phyloP scores from a whole-genome alignment of 1,139 yeast genomes.

The Suhomyces anneliseae region DNA sequence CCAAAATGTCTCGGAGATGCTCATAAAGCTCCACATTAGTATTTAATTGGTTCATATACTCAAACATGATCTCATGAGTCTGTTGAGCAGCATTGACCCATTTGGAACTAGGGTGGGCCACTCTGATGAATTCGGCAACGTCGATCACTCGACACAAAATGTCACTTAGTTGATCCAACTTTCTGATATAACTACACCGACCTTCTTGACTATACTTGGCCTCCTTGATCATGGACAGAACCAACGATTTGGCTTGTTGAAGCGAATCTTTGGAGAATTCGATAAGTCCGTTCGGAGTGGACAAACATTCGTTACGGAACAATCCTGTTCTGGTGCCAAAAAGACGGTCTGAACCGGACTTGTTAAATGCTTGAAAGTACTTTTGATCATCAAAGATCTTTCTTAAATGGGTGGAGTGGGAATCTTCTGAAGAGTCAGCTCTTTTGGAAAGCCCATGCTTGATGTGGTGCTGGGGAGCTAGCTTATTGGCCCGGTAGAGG shows the following conservation, averaged over 20 bases:
- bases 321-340: conserved; percentile 52
- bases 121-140: conserved; percentile 88
- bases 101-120: conserved; percentile 73
- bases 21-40: conserved; percentile 75
- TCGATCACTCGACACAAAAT: conserved; percentile 90
- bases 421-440: conserved; percentile 1
- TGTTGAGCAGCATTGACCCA: conserved; percentile 83
- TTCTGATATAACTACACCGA: conserved; percentile 53
- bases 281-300: conserved; percentile 67
- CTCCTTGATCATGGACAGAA: conserved; percentile 53
- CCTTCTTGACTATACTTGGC: conserved; percentile 43
- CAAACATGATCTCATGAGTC: conserved; percentile 87
- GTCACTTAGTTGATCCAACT: conserved; percentile 84
- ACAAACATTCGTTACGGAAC: conserved; percentile 68
- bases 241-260: conserved; percentile 60
- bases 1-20: conserved; percentile 56
- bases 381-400: conserved; percentile 49
- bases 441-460: background rate
- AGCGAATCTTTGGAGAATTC: conserved; percentile 68
- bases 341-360: conserved; percentile 12
- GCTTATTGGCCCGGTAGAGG: conserved; percentile 6
- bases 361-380: conserved; percentile 39
- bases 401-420: conserved; percentile 19
- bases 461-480: background rate
- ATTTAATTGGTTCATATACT: conserved; percentile 89